phyloP scores from a whole-genome alignment of 2,329 filamentous ascomycete species.

The Pleoardoris graminearum region DNA sequence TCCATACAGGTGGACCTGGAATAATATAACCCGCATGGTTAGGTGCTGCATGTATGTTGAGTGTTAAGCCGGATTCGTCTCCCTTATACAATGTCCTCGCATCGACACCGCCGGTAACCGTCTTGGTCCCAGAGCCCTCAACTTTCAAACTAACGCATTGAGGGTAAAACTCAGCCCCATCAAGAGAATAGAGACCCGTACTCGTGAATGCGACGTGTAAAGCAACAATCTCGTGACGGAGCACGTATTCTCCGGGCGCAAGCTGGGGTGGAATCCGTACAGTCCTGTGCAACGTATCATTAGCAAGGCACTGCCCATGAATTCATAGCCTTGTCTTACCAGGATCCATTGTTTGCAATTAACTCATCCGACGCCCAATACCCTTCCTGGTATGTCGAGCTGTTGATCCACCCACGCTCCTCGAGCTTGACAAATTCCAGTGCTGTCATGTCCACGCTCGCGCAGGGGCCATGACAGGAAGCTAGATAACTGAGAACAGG shows the following conservation, averaged over 20 bases:
- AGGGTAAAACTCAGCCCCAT: conserved; percentile 56
- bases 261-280: conserved; percentile 47
- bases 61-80: conserved; percentile 47
- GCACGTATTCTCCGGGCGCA: conserved; percentile 46
- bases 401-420: conserved; percentile 24
- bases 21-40: conserved; percentile 26
- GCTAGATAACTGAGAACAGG: conserved; percentile 39
- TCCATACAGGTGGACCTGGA: conserved; percentile 35
- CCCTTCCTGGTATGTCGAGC: conserved; percentile 33
- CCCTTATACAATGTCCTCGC: conserved; percentile 46
- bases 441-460: conserved; percentile 24
- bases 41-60: conserved; percentile 28
- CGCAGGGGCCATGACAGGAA: conserved; percentile 22
- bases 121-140: conserved; percentile 44
- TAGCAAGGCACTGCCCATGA: conserved; percentile 12
- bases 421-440: conserved; percentile 37
- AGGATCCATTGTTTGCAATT: conserved; percentile 18
- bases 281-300: conserved; percentile 40
- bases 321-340: background rate
- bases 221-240: conserved; percentile 49
- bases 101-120: conserved; percentile 36
- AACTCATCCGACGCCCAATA: conserved; percentile 46
- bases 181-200: conserved; percentile 36
- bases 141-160: conserved; percentile 55
- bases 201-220: conserved; percentile 44